These are phyloP conservation scores for Furcasterigmium furcatum DNA, from an alignment of 2,329 filamentous ascomycete genomes.

Conservation along the genomic window DNA sequence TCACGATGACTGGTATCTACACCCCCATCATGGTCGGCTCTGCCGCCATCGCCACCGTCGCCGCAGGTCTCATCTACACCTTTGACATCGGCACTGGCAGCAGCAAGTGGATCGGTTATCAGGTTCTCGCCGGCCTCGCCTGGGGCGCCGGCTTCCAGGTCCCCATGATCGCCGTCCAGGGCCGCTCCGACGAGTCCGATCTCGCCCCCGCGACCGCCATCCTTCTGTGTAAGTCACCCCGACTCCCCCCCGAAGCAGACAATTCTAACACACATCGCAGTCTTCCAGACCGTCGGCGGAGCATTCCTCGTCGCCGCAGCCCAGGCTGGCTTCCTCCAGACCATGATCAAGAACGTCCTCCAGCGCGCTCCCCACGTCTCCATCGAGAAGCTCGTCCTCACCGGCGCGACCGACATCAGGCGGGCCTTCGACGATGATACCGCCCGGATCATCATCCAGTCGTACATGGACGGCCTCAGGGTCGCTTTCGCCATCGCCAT, in stretches of 20 bases:
- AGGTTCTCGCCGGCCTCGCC: slow-evolving; percentile 46
- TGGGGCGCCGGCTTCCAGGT: slow-evolving; percentile 43
- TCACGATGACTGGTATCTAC: slow-evolving; percentile 36
- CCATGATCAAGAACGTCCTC: slow-evolving; percentile 31
- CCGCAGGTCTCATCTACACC: slow-evolving; percentile 38
- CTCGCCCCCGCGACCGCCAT: slow-evolving; percentile 43
- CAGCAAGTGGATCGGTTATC: slow-evolving; percentile 49
- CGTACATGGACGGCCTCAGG: slow-evolving; percentile 63
- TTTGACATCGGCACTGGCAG: slow-evolving; percentile 32
- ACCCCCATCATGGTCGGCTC: slow-evolving; percentile 43
- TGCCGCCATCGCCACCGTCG: slow-evolving; percentile 36
- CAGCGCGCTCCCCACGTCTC: slow-evolving; percentile 30
- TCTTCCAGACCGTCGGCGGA: slow-evolving; percentile 48
- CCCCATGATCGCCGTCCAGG: slow-evolving; percentile 47
- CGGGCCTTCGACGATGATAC: slow-evolving; percentile 41
- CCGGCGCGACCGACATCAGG: slow-evolving; percentile 55
- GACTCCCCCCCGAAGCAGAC: neutral
- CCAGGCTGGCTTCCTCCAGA: slow-evolving; percentile 44
- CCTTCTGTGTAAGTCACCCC: slow-evolving; percentile 28
- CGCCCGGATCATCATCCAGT: slow-evolving; percentile 50
- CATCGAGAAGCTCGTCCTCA: slow-evolving; percentile 30
- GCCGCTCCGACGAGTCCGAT: slow-evolving; percentile 33
- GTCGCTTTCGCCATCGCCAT: slow-evolving; percentile 57
- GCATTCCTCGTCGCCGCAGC: slow-evolving; percentile 46
- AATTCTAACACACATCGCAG: slow-evolving; percentile 14